A percentile compares a stretch with the other conserved stretches of the same genome.
Conservation (phyloP, 495 filamentous ascomycete species). For the Articulospora tetracladia region DNA sequence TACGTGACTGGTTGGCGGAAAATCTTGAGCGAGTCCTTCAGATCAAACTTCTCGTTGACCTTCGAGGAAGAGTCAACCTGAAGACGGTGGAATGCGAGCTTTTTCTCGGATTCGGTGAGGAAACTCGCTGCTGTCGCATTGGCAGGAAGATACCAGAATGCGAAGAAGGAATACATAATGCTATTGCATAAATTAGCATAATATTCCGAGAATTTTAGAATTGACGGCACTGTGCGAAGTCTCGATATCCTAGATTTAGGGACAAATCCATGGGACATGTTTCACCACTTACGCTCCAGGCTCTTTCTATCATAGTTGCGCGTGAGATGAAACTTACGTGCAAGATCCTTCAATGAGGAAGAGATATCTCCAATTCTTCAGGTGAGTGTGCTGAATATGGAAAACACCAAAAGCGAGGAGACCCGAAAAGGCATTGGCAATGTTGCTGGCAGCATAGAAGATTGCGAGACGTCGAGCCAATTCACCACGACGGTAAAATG, state of each 20-base stretch:
- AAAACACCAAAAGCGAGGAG: constrained; percentile 75
- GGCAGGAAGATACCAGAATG: constrained; percentile 66
- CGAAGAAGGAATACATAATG: constrained; percentile 60
- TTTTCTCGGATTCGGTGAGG: constrained; percentile 59
- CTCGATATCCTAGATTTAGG: too few species aligned
- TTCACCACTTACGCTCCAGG: too few species aligned
- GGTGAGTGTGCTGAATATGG: constrained; percentile 48
- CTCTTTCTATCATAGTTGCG: too few species aligned
- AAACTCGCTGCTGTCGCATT: constrained; percentile 62
- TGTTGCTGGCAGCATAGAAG: constrained; percentile 75
- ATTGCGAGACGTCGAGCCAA: constrained; percentile 71
- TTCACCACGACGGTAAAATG: constrained; percentile 76
- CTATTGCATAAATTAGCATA: too few species aligned
- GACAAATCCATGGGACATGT: too few species aligned
- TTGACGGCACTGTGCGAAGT: too few species aligned
- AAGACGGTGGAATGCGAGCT: constrained; percentile 69
- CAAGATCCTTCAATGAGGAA: constrained; percentile 70
- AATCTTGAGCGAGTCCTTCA: constrained; percentile 54
- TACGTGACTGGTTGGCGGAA: constrained; percentile 20
- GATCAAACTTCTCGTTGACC: constrained; percentile 66
- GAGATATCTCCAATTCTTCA: constrained; percentile 67
- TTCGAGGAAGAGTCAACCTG: constrained; percentile 67
- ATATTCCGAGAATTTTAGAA: too few species aligned
- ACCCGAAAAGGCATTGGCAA: constrained; percentile 73
- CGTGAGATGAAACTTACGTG: too few species aligned